Evolutionary conservation across 352 stramenopile species (phyloP).

Genomic region (Phytophthora litchii): DNA sequence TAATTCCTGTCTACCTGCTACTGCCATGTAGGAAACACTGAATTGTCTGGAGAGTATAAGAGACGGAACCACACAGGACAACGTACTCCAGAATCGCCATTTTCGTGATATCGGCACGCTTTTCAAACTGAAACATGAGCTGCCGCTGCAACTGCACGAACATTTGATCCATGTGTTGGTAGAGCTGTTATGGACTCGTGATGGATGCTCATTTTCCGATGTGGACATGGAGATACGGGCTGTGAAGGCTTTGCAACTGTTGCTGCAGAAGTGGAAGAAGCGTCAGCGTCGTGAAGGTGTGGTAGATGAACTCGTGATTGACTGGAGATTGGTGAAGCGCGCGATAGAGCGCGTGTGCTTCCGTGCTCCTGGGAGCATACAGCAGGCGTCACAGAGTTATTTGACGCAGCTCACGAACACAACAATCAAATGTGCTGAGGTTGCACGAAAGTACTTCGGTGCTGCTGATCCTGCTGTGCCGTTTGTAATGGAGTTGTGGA

Average conservation of each 20-base stretch:
- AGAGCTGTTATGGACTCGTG: constrained; percentile 49
- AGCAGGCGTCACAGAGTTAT: constrained; percentile 44
- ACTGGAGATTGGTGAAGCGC: constrained; percentile 53
- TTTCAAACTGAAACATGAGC: constrained; percentile 68
- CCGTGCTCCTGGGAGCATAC: constrained; percentile 36
- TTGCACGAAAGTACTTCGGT: constrained; percentile 53
- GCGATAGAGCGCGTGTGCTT: constrained; percentile 65
- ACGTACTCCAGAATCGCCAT: constrained; percentile 57
- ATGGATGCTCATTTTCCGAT: constrained; percentile 49
- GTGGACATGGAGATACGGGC: constrained; percentile 61
- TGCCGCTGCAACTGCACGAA: constrained; percentile 46
- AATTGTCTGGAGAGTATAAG: constrained; percentile 36
- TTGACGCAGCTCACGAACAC: constrained; percentile 42
- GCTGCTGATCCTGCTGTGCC: constrained; percentile 27
- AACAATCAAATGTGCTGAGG: constrained; percentile 59
- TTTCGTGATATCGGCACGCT: constrained; percentile 65
- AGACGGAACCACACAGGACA: background rate
- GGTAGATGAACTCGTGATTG: constrained; percentile 33
- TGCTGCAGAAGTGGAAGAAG: constrained; percentile 68
- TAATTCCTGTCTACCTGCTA: background rate
- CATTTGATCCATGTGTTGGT: constrained; percentile 56
- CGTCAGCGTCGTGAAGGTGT: constrained; percentile 3
- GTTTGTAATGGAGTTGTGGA: constrained; percentile 59
- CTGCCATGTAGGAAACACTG: constrained; percentile 42
- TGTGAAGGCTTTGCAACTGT: constrained; percentile 42